These are phyloP conservation scores for Diplotaxis tenuifolia DNA, from an alignment of 345 rosid genomes.

Conservation along the genomic window DNA sequence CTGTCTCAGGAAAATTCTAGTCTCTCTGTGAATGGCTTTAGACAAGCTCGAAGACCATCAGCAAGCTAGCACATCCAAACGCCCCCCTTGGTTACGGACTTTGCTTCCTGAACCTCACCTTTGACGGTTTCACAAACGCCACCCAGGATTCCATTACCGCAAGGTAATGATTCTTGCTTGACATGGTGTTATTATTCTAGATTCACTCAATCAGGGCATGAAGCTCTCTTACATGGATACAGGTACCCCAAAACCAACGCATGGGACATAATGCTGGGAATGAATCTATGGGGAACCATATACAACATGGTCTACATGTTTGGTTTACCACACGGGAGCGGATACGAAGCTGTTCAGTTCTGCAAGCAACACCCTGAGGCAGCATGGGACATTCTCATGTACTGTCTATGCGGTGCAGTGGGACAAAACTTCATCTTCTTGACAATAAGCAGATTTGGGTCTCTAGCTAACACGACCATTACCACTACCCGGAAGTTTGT, in stretches of 20 bases:
- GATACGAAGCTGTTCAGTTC: conserved; percentile 75
- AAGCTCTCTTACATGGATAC: conserved; percentile 6
- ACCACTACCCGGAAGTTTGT: conserved; percentile 95
- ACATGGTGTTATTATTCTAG: neutral
- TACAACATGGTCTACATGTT: conserved; percentile 94
- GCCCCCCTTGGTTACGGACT: conserved; percentile 94
- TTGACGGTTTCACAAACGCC: conserved; percentile 98
- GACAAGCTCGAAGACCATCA: conserved; percentile 94
- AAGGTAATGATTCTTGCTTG: conserved; percentile 46
- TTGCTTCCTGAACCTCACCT: conserved; percentile 87
- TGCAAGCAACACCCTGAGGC: conserved; percentile 93
- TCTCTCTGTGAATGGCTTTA: conserved; percentile 32
- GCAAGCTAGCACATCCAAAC: conserved; percentile 92
- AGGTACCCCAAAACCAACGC: conserved; percentile 86
- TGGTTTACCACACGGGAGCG: conserved; percentile 74
- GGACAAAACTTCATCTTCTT: conserved; percentile 97
- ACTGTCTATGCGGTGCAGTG: conserved; percentile 92
- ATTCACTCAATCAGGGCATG: neutral
- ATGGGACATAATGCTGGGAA: conserved; percentile 98
- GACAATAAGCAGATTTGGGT: conserved; percentile 91
- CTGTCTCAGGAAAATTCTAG: conserved; percentile 4
- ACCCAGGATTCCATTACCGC: conserved; percentile 90
- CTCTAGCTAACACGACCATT: conserved; percentile 91
- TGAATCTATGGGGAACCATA: conserved; percentile 96
- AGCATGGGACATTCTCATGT: conserved; percentile 87